Conservation (phyloP, 345 rosid species). For the Salix dunnii region DNA sequence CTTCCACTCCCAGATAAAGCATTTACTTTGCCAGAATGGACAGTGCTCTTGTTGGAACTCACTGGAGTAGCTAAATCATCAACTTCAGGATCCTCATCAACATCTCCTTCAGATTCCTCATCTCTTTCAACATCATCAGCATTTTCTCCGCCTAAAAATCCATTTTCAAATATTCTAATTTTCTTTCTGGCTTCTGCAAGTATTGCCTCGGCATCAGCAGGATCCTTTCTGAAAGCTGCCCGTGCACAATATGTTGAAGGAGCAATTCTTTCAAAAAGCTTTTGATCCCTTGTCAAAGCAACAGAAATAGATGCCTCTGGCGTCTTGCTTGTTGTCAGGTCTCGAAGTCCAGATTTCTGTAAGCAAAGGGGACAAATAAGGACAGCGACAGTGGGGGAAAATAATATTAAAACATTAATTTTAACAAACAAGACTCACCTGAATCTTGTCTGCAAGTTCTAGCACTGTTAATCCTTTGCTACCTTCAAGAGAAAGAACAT, state of each 20-base stretch:
- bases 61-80: slow-evolving; percentile 69
- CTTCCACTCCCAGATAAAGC: slow-evolving; percentile 44
- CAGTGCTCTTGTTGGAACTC: slow-evolving; percentile 42
- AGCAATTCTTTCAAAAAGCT: slow-evolving; percentile 98
- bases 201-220: slow-evolving; percentile 85
- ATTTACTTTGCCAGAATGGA: slow-evolving; percentile 36
- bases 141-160: slow-evolving; percentile 75
- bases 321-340: slow-evolving; percentile 93
- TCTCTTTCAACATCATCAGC: slow-evolving; percentile 84
- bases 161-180: slow-evolving; percentile 88
- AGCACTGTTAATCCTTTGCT: slow-evolving; percentile 85
- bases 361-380: slow-evolving; percentile 13
- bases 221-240: slow-evolving; percentile 88
- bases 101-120: slow-evolving; percentile 85
- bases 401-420: neutral
- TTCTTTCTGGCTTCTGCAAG: slow-evolving; percentile 89
- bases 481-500: slow-evolving; percentile 97
- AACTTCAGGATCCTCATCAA: slow-evolving; percentile 92
- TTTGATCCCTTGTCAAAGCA: slow-evolving; percentile 96
- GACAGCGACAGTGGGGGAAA: neutral
- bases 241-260: slow-evolving; percentile 98
- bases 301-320: slow-evolving; percentile 99
- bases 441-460: slow-evolving; percentile 97
- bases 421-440: slow-evolving; percentile 44
- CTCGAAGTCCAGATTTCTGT: slow-evolving; percentile 97